Conservation (phyloP, 1,139 yeast genomes). For the Candida sp. region DNA sequence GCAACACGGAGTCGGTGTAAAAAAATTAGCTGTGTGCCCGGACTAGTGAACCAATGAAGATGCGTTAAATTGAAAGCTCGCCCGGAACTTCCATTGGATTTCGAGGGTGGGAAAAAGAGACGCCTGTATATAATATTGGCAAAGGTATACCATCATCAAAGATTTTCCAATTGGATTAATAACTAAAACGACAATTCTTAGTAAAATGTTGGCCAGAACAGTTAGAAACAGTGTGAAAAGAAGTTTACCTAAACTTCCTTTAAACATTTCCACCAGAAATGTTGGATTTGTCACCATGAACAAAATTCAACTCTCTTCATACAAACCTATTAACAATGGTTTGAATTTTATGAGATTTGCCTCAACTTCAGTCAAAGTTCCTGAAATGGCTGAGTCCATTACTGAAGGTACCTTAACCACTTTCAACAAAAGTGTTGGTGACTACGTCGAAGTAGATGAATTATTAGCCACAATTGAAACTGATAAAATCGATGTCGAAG, state of each 20-base stretch:
- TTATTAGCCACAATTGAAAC: slow-evolving; percentile 97
- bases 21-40: no score
- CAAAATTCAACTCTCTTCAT: neutral
- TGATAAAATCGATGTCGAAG: slow-evolving; percentile 97
- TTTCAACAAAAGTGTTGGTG: slow-evolving; percentile 81
- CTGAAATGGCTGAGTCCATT: slow-evolving; percentile 98
- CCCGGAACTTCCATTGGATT: no score
- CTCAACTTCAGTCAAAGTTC: slow-evolving; percentile 73
- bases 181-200: neutral
- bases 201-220: slow-evolving; percentile 13
- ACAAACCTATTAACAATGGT: slow-evolving; percentile 2
- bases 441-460: slow-evolving; percentile 83
- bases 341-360: slow-evolving; percentile 35
- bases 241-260: neutral
- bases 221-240: slow-evolving; percentile 13
- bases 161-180: neutral
- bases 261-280: neutral
- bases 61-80: no score
- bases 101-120: no score
- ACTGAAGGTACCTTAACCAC: slow-evolving; percentile 94
- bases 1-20: no score
- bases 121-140: no score
- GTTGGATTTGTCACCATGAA: neutral
- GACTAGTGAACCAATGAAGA: no score
- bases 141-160: no score